Evolutionary conservation across 2,329 filamentous ascomycete species (phyloP), one percentile per base, ranked within the genome.

Genomic region (Aspergillus ochraceus): DNA sequence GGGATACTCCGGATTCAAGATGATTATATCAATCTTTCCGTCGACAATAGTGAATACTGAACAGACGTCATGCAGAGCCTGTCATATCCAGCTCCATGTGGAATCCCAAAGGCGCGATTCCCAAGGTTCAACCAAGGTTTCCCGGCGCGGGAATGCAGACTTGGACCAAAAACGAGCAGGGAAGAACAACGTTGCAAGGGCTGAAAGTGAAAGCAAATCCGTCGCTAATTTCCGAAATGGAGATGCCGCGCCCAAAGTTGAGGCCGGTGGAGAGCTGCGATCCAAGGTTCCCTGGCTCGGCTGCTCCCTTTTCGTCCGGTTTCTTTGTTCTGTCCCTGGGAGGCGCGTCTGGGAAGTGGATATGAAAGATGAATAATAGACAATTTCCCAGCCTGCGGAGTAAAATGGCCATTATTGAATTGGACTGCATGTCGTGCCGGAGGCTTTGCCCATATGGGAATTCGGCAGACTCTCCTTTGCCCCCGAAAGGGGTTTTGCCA

Each of bases 201-300:
- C 50, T 51, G 47, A 24, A 29, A 29, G 2, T 29, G 26, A 29
- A 29, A 29, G 26, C 26, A 29, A 58, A 49, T 58, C 62, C 57
- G 14, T 36, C 32, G 57, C 57, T 63, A 60, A 65, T 65, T 63
- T 65, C 55, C 63, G 57, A 39, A 52, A 54, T 60, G 51, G 59
- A 47, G 59, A 46, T 49, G 50, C 50, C 17, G 52, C 42, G 32
- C 42, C 46, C 54, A 63, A 57, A 55, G 32, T 56, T 61, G 55
- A 61, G 54, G 45, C 36, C 36, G 36, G 61, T 65, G 63, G 63
- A 55, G 58, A 64, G 45, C 45, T 47, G 9, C 45, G 57, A 59
- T 30, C 59, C 59, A 59, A 45, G 59, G 59, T 57, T 63, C 52
- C 54, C 56, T 51, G 55, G 17, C 36, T 55, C 52, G 46, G 57